Percentiles rank a stretch among this genome's conserved stretches.
phyloP scores from a whole-genome alignment of 345 rosid genomes.

The Adansonia digitata region DNA sequence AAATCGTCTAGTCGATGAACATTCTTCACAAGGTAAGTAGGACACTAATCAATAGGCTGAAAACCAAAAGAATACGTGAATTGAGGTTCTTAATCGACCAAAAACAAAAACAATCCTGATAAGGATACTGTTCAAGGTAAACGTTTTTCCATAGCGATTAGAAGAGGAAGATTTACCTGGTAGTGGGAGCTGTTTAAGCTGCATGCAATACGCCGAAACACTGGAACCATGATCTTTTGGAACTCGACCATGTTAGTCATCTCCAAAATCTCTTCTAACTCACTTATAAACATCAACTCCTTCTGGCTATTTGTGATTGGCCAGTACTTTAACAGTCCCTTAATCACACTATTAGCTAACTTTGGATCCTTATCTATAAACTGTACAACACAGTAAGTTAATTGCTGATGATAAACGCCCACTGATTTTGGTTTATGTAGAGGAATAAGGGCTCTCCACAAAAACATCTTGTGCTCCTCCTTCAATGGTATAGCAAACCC shows the following conservation, averaged over 20 bases:
- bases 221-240: slow-evolving; percentile 52
- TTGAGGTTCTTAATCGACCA: neutral
- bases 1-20: neutral
- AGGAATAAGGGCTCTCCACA: slow-evolving; percentile 62
- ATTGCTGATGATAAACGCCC: slow-evolving; percentile 70
- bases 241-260: slow-evolving; percentile 55
- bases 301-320: slow-evolving; percentile 79
- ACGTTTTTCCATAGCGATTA: neutral
- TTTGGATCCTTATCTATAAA: slow-evolving; percentile 69
- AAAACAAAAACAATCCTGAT: neutral
- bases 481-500: slow-evolving; percentile 80
- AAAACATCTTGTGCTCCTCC: slow-evolving; percentile 65
- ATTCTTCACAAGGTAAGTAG: neutral
- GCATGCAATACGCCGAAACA: slow-evolving; percentile 59
- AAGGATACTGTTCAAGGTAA: neutral
- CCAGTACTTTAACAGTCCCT: slow-evolving; percentile 74
- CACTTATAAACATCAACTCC: slow-evolving; percentile 81
- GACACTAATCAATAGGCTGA: neutral
- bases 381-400: slow-evolving; percentile 66
- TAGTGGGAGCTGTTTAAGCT: slow-evolving; percentile 75
- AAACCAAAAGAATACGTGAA: no score
- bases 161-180: slow-evolving; percentile 40
- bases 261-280: slow-evolving; percentile 77
- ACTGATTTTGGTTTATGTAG: slow-evolving; percentile 72
- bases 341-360: slow-evolving; percentile 47